Base-by-base conservation (phyloP, 129 eudicot species). In the Flaveria robusta region DNA sequence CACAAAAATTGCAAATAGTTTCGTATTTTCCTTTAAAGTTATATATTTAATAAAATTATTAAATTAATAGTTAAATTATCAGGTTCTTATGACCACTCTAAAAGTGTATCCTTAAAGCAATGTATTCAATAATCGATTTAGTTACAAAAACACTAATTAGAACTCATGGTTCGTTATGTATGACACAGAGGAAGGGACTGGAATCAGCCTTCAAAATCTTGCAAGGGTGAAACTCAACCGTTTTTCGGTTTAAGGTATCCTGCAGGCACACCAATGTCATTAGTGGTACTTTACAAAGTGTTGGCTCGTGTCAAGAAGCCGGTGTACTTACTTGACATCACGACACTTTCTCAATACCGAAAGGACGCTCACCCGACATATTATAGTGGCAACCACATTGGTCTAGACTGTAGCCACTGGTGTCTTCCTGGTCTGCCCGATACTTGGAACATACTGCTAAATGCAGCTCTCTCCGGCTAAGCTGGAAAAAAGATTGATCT, bases 391-490 rank as follows among this genome's bases (percentile, higher is more conserved):
- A 68, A 66, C 15, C 92, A 83, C 70, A 69, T 66, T 65, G 91
- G 90, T 60, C 56, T 81, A 22, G 99, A 94, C 69, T 94, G 99
- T 63, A 94, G 99, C 79, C 99, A 94, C 68, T 94, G 97, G 97
- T 94, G 99, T 42, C 92, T 91, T 23, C 97, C 99, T 0, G 99
- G 99, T 1, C 74, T 94, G 77, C 99, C 99, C 0, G 97, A 94
- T 82, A 94, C 99, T n/a, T 94, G 99, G 99, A 94, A 94, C 52
- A 63, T 80, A 71, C 90, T 94, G 42, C 81, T 94, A 15, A 83
- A 91, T 73, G 75, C 97, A 0, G 88, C 92, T 23, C 89, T 90
- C 72, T 74, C 88, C 54, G 19, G 75, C 26, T 85, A 65, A 82
- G 83, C 18, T 45, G 26, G 64, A 23, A 45, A 67, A 5, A 66